Conservation (phyloP, 2,329 filamentous ascomycete genomes). For the Bipolaris bicolor region DNA sequence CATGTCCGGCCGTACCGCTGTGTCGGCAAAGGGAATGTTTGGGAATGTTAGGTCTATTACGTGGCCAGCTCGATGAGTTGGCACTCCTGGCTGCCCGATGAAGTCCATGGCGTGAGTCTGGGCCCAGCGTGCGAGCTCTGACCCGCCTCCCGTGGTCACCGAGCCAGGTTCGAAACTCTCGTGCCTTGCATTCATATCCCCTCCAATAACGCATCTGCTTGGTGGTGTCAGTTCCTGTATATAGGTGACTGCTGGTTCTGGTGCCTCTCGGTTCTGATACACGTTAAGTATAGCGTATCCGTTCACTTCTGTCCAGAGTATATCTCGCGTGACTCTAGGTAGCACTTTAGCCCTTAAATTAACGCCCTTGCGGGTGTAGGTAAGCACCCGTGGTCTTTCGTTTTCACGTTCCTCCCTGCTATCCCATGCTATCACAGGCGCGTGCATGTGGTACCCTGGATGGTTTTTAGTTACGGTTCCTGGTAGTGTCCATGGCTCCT, state of each 20-base stretch:
- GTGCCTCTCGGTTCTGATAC: too few species aligned
- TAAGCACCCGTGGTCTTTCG: not conserved
- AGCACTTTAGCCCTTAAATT: not conserved
- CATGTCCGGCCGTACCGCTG: not conserved
- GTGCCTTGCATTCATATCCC: not conserved
- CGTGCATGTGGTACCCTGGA: not conserved
- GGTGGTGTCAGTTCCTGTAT: not conserved
- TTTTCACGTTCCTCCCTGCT: not conserved
- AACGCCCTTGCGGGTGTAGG: not conserved
- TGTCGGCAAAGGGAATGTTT: slow-evolving; percentile 10
- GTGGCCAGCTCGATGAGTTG: slow-evolving; percentile 3
- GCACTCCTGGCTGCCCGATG: not conserved
- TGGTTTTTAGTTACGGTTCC: not conserved
- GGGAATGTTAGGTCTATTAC: slow-evolving; percentile 8
- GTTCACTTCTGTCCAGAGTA: not conserved
- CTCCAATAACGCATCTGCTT: not conserved
- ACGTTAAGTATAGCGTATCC: not conserved
- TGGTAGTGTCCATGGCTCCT: too few species aligned
- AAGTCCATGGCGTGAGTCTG: not conserved
- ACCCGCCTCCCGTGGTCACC: not conserved
- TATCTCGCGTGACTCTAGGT: not conserved
- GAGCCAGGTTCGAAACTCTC: not conserved
- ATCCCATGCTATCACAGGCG: not conserved
- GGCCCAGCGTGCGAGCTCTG: slow-evolving; percentile 25
- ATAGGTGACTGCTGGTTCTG: too few species aligned